Conservation (phyloP, 139 green algal species). For the Chlorella sp. region DNA sequence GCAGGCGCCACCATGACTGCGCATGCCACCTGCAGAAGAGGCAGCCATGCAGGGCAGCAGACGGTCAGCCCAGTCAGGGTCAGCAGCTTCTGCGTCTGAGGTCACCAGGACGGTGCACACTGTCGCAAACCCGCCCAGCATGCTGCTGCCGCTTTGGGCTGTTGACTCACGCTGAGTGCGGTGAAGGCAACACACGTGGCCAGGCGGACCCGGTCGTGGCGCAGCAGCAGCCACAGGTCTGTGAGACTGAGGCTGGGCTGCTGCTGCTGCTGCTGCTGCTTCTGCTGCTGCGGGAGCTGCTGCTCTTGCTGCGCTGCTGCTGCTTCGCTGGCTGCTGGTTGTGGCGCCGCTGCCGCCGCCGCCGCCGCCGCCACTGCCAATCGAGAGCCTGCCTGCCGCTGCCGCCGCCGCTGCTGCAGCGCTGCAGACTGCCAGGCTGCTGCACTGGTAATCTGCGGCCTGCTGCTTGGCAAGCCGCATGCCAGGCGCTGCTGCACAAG, state of each 20-base stretch:
- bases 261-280: background rate
- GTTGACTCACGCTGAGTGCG: background rate
- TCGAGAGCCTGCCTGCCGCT: background rate
- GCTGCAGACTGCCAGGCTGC: too few species aligned
- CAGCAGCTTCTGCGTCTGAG: too few species aligned
- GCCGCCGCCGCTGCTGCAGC: background rate
- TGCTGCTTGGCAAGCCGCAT: too few species aligned
- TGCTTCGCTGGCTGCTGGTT: background rate
- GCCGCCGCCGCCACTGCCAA: background rate
- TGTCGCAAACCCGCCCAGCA: too few species aligned
- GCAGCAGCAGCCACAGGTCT: slow-evolving; percentile 36
- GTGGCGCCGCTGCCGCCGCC: background rate
- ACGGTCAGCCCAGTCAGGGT: too few species aligned
- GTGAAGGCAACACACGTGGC: slow-evolving; percentile 13
- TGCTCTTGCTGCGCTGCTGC: background rate
- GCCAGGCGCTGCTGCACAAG: too few species aligned
- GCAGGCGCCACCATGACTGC: slow-evolving; percentile 32
- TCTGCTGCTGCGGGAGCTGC: background rate
- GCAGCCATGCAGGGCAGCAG: too few species aligned
- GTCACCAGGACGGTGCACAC: too few species aligned
- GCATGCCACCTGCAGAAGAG: slow-evolving; percentile 19
- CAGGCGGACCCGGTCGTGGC: slow-evolving; percentile 16
- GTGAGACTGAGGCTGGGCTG: background rate
- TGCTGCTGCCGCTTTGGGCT: too few species aligned
- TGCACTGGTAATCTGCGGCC: too few species aligned